Conservation (phyloP, 2,329 filamentous ascomycete species). For the Penicillium sp. region DNA sequence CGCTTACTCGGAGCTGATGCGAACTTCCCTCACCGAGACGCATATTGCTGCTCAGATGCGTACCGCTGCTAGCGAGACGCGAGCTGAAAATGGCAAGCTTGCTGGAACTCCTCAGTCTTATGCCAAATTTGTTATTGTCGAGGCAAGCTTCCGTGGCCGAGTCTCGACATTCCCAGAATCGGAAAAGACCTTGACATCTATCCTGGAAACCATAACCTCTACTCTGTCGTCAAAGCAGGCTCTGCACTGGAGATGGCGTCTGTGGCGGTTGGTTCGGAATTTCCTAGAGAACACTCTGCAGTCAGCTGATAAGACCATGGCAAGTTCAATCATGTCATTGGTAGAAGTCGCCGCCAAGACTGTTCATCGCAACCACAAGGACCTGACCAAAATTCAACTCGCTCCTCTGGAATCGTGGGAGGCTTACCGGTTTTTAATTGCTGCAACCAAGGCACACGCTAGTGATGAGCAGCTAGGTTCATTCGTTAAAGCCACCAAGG, state of each 20-base stretch:
- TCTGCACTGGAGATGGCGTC: constrained; percentile 41
- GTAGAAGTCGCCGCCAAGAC: constrained; percentile 29
- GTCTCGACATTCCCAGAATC: constrained; percentile 22
- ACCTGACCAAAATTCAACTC: constrained; percentile 23
- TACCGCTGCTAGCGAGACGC: constrained; percentile 30
- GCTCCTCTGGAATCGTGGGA: constrained; percentile 39
- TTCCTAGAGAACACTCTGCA: constrained; percentile 32
- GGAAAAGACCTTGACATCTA: constrained; percentile 22
- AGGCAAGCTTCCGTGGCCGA: constrained; percentile 34
- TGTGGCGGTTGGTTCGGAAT: constrained; percentile 40
- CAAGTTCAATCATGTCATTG: constrained; percentile 22
- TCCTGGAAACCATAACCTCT: constrained; percentile 28
- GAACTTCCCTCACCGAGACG: constrained; percentile 30
- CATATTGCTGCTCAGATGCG: constrained; percentile 33
- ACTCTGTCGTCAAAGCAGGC: constrained; percentile 33
- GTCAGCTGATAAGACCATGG: constrained; percentile 20
- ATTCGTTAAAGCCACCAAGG: constrained; percentile 26
- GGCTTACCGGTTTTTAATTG: constrained; percentile 35
- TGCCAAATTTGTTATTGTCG: constrained; percentile 36
- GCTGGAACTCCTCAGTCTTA: constrained; percentile 31
- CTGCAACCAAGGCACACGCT: constrained; percentile 23
- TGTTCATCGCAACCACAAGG: constrained; percentile 31
- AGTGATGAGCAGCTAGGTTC: constrained; percentile 23
- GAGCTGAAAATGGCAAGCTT: constrained; percentile 28
- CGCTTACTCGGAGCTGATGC: constrained; percentile 35